phyloP scores from a whole-genome alignment of 1,139 yeast genomes.

The Meyerozyma carpophila region DNA sequence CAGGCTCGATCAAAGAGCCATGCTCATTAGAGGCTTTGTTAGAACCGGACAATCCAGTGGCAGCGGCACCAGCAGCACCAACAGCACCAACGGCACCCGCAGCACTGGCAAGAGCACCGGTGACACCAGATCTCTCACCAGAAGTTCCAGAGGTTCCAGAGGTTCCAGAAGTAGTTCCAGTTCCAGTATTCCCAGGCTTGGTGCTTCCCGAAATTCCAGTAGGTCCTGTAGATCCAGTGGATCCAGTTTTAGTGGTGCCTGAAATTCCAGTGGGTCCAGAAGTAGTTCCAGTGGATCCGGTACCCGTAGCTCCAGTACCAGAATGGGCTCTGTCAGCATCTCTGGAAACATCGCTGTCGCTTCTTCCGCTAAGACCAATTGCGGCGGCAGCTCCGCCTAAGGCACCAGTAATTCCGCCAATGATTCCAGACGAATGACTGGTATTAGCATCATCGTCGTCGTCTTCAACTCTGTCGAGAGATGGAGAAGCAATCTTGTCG shows the following conservation, averaged over 20 bases:
- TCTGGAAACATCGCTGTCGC: neutral
- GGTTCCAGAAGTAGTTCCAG: neutral
- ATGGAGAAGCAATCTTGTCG: conserved; percentile 1
- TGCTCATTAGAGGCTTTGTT: conserved; percentile 7
- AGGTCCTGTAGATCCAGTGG: neutral
- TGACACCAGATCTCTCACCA: neutral
- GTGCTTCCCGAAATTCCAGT: too few relatives aligned
- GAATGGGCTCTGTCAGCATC: too few relatives aligned
- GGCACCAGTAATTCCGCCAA: conserved; percentile 12
- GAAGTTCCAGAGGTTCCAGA: neutral
- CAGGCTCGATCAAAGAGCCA: conserved; percentile 10
- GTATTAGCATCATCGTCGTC: neutral
- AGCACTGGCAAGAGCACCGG: conserved; percentile 3
- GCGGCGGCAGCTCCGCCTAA: conserved; percentile 12
- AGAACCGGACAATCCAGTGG: conserved; percentile 8
- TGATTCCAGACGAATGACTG: conserved; percentile 8
- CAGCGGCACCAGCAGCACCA: conserved; percentile 5
- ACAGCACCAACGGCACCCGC: conserved; percentile 3
- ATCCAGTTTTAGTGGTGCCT: neutral
- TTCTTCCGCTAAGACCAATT: conserved; percentile 6
- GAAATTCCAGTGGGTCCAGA: too few relatives aligned
- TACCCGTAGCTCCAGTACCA: too few relatives aligned
- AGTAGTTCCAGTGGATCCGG: neutral
- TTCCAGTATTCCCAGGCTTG: too few relatives aligned
- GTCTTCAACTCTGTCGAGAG: conserved; percentile 3